These are phyloP conservation scores for Gossypium sturtianum DNA, from an alignment of 345 rosid genomes.

Conservation along the genomic window DNA sequence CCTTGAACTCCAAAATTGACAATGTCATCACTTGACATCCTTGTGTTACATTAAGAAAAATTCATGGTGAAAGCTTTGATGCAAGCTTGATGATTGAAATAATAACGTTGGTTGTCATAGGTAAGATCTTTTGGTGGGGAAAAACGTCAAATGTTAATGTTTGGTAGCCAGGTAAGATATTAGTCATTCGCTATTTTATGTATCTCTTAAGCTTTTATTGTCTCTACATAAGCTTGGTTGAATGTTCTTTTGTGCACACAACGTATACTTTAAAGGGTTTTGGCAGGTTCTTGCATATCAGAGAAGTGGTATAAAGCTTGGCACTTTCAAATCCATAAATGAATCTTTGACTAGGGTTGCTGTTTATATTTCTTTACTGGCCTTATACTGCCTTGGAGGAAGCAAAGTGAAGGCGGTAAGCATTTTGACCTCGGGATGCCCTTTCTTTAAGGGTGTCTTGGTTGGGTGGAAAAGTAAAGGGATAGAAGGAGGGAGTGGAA, in stretches of 20 bases:
- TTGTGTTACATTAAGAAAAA: conserved; percentile 4
- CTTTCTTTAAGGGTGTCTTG: neutral
- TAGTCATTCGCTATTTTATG: conserved; percentile 5
- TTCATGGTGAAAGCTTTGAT: conserved; percentile 8
- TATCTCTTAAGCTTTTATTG: neutral
- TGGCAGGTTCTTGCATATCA: conserved; percentile 79
- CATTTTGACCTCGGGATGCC: conserved; percentile 20
- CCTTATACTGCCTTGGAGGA: conserved; percentile 90
- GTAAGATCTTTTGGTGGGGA: conserved; percentile 99
- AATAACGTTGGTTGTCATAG: conserved; percentile 31
- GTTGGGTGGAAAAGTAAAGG: neutral
- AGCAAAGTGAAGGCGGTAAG: conserved; percentile 95
- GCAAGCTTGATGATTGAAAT: conserved; percentile 12
- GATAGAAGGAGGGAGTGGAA: neutral
- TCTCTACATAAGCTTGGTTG: neutral
- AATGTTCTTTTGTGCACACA: conserved; percentile 12
- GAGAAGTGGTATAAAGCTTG: conserved; percentile 87
- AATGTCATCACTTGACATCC: neutral
- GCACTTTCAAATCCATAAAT: conserved; percentile 80
- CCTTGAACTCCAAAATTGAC: neutral
- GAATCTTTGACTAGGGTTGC: conserved; percentile 91
- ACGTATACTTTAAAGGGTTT: conserved; percentile 19
- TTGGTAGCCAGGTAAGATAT: conserved; percentile 67
- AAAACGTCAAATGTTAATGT: conserved; percentile 79
- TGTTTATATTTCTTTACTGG: conserved; percentile 76